Base-by-base conservation (phyloP, 2,329 filamentous ascomycete species). In the Cladosporium sp. region DNA sequence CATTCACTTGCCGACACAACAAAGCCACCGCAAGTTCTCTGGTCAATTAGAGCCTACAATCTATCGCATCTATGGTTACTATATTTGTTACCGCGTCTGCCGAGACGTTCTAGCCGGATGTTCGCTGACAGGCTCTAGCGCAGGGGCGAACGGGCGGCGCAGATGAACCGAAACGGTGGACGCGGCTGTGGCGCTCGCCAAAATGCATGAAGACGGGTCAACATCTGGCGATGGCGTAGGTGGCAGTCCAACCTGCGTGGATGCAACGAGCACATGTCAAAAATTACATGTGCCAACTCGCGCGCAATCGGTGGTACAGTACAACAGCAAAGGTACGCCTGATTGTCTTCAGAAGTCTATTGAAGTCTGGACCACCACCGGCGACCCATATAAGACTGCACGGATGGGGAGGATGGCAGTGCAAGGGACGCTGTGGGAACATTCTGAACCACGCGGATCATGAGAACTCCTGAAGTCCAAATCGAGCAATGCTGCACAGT, bases 121-220 rank as follows among this genome's bases (percentile, higher is more conserved):
- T 24, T 58, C 54, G 55, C 30, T 34, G 32, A 58, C n/a, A 58
- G 55, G 55, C 15, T 58, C 55, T 58, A 58, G 55, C 55, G 55
- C 55, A 58, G 55, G 55, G 55, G 55, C 34, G 34, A 58, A 14
- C 32, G 55, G 55, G 32, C 32, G 55, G 34, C 34, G 55, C 55
- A 58, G 21, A n/a, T 24, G 30, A 15, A 34, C 55, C 55, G 55
- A 58, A 58, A 58, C 55, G 55, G 34, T 58, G 55, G 55, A n/a
- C 55, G 10, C 55, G 55, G 55, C n/a, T 26, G 55, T 58, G 55
- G 55, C 55, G 55, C 55, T 58, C 55, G 55, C 55, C 55, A 58
- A 47, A 58, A 58, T 41, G 55, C 55, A 58, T 58, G 55, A 26
- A 26, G 49, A 52, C 28, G 49, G 49, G 49, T 52, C 49, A 30